Base-by-base conservation (phyloP, 2,329 filamentous ascomycete genomes). In the Ceratocystis destructans region DNA sequence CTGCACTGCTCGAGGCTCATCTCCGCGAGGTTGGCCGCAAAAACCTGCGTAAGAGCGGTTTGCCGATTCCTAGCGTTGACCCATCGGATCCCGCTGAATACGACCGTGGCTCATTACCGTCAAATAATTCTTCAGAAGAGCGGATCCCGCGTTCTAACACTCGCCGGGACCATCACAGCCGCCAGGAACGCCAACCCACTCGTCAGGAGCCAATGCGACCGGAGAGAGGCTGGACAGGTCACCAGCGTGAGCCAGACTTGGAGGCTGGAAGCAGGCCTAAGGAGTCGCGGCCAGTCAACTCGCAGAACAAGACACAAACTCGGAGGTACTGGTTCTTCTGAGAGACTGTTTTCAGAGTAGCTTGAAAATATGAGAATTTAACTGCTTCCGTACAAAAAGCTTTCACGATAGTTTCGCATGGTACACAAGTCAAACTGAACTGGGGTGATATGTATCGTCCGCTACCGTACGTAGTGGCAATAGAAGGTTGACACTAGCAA, bases 21-120 rank as follows among this genome's bases (percentile, higher is more conserved):
- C 79, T 94, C 65, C 82, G 88, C 57, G 79, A 85, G 69, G 84
- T 87, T 73, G 88, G 88, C 68, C 82, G 83, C 71, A 81, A 81
- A 69, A 80, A 80, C 61, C 72, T 85, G 10, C 76, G 77, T 50
- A 72, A 76, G 61, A 78, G 75, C 62, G 81, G 80, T 22, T 72
- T 77, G 33, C 76, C 79, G 10, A 65, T 81, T 41, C 80, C 80
- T 4, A 73, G 76, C 2, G 69, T 78, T 64, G 81, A 83, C 69
- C 80, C 81, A 15, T 83, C 79, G 70, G 78, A 83, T 66, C 77
- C 81, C 7, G 76, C 78, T 65, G 77, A 80, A 64, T 83, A 78
- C 70, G 81, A 83, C 71, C 75, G 77, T 62, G 61, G 64, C 28
- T 64, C 53, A 4, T 57, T 28, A 6, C 22, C 53, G 12, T 57